Evolutionary conservation across 208 protist genomes (phyloP).

Genomic region (Leishmania lainsoni): DNA sequence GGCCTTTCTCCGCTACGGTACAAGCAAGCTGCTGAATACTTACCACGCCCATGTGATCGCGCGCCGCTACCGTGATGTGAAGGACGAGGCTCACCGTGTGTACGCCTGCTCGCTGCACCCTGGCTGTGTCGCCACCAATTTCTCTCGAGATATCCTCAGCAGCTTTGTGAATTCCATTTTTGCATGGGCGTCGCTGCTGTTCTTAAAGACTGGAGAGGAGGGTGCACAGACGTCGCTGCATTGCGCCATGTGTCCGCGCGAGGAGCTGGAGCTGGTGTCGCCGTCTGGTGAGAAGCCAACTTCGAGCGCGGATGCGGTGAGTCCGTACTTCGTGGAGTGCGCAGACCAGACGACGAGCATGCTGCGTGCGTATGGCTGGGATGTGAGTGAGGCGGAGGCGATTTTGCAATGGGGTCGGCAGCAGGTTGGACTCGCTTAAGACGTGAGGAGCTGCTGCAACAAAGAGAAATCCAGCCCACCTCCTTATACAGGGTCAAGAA

Average conservation of each 20-base stretch:
- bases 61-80: constrained; percentile 40
- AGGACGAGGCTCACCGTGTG: constrained; percentile 34
- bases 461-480: neutral
- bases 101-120: constrained; percentile 83
- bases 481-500: neutral
- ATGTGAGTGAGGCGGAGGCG: constrained; percentile 66
- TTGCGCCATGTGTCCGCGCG: constrained; percentile 79
- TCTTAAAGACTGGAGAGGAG: constrained; percentile 46
- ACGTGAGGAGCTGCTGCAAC: neutral
- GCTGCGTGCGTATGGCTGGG: constrained; percentile 80
- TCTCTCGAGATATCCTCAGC: constrained; percentile 58
- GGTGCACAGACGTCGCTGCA: constrained; percentile 88
- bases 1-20: constrained; percentile 79
- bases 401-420: constrained; percentile 72
- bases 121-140: constrained; percentile 76
- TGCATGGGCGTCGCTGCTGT: constrained; percentile 17
- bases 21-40: constrained; percentile 86
- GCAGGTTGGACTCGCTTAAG: constrained; percentile 46
- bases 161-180: constrained; percentile 26
- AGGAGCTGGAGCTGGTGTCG: constrained; percentile 70
- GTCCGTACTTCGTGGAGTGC: constrained; percentile 89
- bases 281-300: constrained; percentile 22
- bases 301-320: constrained; percentile 37
- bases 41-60: constrained; percentile 84
- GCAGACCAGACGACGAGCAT: constrained; percentile 60